Evolutionary conservation across 2,329 filamentous ascomycete genomes (phyloP), one percentile per base, ranked within the genome.

Genomic region (Dendrostoma leiphaemia): DNA sequence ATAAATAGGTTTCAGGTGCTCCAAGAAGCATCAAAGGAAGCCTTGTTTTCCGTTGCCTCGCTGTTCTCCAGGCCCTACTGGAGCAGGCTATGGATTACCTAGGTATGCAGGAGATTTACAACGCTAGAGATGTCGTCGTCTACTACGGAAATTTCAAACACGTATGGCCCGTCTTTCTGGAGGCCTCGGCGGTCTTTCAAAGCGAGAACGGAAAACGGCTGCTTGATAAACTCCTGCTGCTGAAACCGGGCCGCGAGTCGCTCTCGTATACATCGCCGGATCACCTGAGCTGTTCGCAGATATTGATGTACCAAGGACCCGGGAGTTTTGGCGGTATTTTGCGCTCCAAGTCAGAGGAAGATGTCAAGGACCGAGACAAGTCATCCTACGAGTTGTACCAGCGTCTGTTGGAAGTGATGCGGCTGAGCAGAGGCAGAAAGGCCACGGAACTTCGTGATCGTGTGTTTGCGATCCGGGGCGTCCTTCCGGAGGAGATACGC

Each of bases 21-120:
- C 28, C 32, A 40, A 17, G n/a, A 28, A 3, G 29, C 24, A 15
- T 7, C 3, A 2, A 19, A 17, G 4, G 8, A 35, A 31, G 28
- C 17, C n/a, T 37, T 43, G 3, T n/a, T 21, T 7, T 6, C 41
- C 7, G 38, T 53, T 13, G 50, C 32, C 6, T 34, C 40, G 10
- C 34, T 53, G n/a, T 38, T 53, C 17, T 38, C 43, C 10, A 32
- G 50, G 15, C 41, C 43, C 15, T 53, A 29, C 10, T 53, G 50
- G 50, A 34, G 29, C 23, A 23, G 50, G 26, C 13, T 45, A 3
- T 53, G 50, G 50, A 32, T 53, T 12, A 29, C n/a, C n/a, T n/a
- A n/a, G n/a, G n/a, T n/a, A n/a, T 53, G 6, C 50, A 53, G 19
- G 50, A 53, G 41, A 12, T 53, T n/a, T 23, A 35, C 24, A 45